phyloP scores from a whole-genome alignment of 352 stramenopile genomes.

The Halophytophthora polymorphica region DNA sequence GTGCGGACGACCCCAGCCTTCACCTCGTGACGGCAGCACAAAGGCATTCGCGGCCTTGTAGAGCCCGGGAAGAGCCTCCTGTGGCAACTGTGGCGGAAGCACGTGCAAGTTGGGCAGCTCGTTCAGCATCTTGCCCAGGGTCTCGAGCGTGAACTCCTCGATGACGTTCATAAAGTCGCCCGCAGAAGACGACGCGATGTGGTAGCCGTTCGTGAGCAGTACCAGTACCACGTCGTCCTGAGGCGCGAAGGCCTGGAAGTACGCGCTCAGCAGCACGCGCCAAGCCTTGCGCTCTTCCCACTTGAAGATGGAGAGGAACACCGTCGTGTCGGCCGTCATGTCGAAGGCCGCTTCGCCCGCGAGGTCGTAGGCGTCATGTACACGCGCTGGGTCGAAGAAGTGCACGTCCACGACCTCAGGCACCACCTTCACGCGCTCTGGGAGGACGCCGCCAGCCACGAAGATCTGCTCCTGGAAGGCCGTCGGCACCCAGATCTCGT shows the following conservation, averaged over 20 bases:
- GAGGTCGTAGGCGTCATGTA: slow-evolving; percentile 50
- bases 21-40: slow-evolving; percentile 89
- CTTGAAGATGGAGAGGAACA: slow-evolving; percentile 94
- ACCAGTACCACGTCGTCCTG: slow-evolving; percentile 73
- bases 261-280: slow-evolving; percentile 83
- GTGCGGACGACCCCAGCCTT: slow-evolving; percentile 92
- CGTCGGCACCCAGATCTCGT: slow-evolving; percentile 93
- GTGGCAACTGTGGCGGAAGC: slow-evolving; percentile 55
- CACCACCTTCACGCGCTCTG: slow-evolving; percentile 65
- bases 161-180: slow-evolving; percentile 54
- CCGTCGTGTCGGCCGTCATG: slow-evolving; percentile 45
- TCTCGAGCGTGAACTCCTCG: slow-evolving; percentile 46
- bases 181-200: slow-evolving; percentile 44
- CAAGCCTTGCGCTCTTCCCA: slow-evolving; percentile 92
- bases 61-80: slow-evolving; percentile 50
- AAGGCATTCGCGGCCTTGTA: slow-evolving; percentile 84
- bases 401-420: slow-evolving; percentile 86
- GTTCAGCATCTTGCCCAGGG: slow-evolving; percentile 36
- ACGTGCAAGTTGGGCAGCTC: slow-evolving; percentile 63
- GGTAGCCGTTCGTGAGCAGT: slow-evolving; percentile 88
- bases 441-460: slow-evolving; percentile 47
- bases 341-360: slow-evolving; percentile 23
- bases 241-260: slow-evolving; percentile 68
- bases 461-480: slow-evolving; percentile 82
- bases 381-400: slow-evolving; percentile 78